phyloP scores from a whole-genome alignment of 2,329 filamentous ascomycete species.

The Cercospora sesami region DNA sequence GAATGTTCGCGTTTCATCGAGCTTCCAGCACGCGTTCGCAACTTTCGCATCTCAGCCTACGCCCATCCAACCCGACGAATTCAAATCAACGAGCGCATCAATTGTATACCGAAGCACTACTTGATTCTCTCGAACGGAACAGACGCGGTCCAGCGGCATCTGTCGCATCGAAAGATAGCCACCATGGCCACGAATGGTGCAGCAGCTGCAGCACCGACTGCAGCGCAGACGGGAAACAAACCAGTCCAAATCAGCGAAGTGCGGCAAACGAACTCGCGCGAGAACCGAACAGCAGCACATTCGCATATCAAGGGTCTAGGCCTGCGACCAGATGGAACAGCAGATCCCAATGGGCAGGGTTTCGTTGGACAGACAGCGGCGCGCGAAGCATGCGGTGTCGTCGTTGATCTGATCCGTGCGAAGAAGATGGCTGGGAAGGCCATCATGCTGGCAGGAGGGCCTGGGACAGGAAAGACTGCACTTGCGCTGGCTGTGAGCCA shows the following conservation, averaged over 20 bases:
- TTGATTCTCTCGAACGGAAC: not conserved
- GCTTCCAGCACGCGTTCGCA: slow-evolving; percentile 1
- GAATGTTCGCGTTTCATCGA: not conserved
- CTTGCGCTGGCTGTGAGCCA: slow-evolving; percentile 93
- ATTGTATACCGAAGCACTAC: not conserved
- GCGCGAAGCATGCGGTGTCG: slow-evolving; percentile 92
- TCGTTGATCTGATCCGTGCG: slow-evolving; percentile 90
- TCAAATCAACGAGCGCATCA: not conserved
- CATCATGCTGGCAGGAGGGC: slow-evolving; percentile 88
- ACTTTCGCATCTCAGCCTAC: not conserved
- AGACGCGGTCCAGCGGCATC: not conserved
- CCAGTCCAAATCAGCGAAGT: slow-evolving; percentile 41
- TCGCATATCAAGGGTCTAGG: slow-evolving; percentile 97
- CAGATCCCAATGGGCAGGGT: slow-evolving; percentile 75
- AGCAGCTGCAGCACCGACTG: slow-evolving; percentile 26
- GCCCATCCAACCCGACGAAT: not conserved
- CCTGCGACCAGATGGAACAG: slow-evolving; percentile 78
- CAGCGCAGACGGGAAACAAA: slow-evolving; percentile 33
- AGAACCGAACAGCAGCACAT: slow-evolving; percentile 93
- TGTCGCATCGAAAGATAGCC: not conserved
- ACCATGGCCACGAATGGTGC: slow-evolving; percentile 34
- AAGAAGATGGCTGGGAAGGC: slow-evolving; percentile 98
- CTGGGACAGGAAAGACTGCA: slow-evolving; percentile 95
- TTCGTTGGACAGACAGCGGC: slow-evolving; percentile 88
- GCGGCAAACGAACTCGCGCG: slow-evolving; percentile 56